Evolutionary conservation across 345 rosid species (phyloP), one percentile per base, ranked within the genome.

Genomic region (Combretum micranthum): DNA sequence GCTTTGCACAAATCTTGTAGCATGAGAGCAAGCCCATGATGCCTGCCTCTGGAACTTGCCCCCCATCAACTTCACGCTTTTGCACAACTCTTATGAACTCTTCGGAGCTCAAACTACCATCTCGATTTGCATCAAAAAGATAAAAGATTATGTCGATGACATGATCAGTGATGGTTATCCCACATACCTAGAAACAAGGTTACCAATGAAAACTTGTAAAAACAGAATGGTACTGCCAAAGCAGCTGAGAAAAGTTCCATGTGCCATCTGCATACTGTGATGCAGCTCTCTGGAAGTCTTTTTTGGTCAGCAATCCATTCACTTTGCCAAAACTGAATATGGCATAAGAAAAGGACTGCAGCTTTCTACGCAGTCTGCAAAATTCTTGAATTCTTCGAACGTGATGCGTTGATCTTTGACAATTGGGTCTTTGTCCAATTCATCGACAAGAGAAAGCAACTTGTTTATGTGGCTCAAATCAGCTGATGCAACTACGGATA

Each of bases 201-300:
- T 42, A 58, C 15, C 42, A 58, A 13, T 32, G 47, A 45, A 20
- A 20, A 42, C 10, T 20, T 22, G 8, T 18, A 13, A 19, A 0
- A 39, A 15, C 22, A 26, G 21, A 23, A 5, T 22, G 12, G 2
- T 12, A 0, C 26, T 19, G 42, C 12, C 23, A 14, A 15, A 2
- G 39, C 13, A 7, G 21, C 37, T 50, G 15, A 12, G 39, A 55
- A 39, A 5, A 10, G 47, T 14, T 32, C 10, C 4, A 0, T 1
- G 15, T 43, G 9, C 2, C 1, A 37, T 7, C 20, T 12, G 22
- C 37, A 19, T 70, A 84, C 91, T 81, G 74, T 18, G 83, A 75
- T 52, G 94, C 82, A 42, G 89, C 89, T 74, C 89, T 68, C 53
- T 86, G 81, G 68, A 86, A 80, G 61, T 86, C 94, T 47, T 55